phyloP scores from a whole-genome alignment of 2,329 filamentous ascomycete genomes.

The Epicoccum nigrum region DNA sequence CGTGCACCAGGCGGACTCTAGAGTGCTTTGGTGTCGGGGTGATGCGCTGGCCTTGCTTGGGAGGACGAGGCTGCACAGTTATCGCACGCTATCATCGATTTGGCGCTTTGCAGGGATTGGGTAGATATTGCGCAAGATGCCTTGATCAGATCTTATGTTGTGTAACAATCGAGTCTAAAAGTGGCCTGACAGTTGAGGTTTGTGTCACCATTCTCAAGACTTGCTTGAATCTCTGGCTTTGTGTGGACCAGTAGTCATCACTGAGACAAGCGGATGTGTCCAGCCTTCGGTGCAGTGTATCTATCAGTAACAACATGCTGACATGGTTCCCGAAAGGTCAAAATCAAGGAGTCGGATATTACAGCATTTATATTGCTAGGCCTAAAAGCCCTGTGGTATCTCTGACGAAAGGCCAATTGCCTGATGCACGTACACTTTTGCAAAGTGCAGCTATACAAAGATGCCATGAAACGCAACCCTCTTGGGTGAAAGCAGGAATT shows the following conservation, averaged over 20 bases:
- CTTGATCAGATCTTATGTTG: conserved; percentile 10
- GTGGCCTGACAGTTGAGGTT: conserved; percentile 11
- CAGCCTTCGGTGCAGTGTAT: too few species aligned
- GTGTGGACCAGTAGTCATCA: too few species aligned
- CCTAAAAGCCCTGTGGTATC: conserved; percentile 36
- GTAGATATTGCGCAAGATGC: conserved; percentile 2
- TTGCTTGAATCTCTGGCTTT: background rate
- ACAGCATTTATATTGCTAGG: conserved; percentile 29
- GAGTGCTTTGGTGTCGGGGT: background rate
- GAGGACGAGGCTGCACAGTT: conserved; percentile 1
- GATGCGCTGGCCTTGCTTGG: background rate
- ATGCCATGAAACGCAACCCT: conserved; percentile 21
- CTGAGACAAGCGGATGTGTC: background rate
- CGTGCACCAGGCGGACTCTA: background rate
- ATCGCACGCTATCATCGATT: conserved; percentile 4
- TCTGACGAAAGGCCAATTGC: conserved; percentile 26
- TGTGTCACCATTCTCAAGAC: conserved; percentile 6
- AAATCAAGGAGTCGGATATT: background rate
- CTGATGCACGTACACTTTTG: conserved; percentile 32
- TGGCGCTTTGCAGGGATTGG: conserved; percentile 4
- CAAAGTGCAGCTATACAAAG: conserved; percentile 38
- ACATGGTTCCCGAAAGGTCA: too few species aligned
- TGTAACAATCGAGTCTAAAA: conserved; percentile 5
- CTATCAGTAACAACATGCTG: too few species aligned
- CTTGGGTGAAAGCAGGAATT: conserved; percentile 21